Evolutionary conservation across 331 rosid genomes (phyloP), one percentile per base, ranked within the genome.

Genomic region (Erythrophleum ivorense): DNA sequence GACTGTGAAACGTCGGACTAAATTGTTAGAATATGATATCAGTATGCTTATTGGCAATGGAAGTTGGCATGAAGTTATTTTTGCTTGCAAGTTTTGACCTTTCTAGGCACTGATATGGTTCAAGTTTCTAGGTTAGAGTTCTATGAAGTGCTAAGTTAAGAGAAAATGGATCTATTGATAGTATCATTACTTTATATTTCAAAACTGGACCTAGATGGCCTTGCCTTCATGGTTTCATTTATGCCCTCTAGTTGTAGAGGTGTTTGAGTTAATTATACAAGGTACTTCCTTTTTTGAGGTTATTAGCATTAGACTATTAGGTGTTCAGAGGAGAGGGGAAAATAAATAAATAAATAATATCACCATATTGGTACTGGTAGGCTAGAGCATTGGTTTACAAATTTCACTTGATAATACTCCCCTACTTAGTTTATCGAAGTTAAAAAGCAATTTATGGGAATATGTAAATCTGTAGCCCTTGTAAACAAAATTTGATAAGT

Each of bases 41-140:
- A 69, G 60, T 59, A 55, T 74, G 29, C 78, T 74, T 40, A 46
- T 75, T 79, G 65, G 68, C 36, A 34, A 52, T 45, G 68, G 52
- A 79, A 63, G 50, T 78, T 60, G 63, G 81, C 18, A 21, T 65
- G 34, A 48, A 79, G 68, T 55, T 76, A 49, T 75, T 66, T 71
- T 19, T 55, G 31, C 31, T 19, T 5, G 5, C 41, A 38, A 55
- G 12, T 7, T 8, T 55, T 55, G 31, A 55, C 62, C 62, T 55
- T 24, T 67, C 38, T n/a, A 82, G 58, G 63, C 31, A 16, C 19
- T 55, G 77, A 70, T 19, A 18, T 3, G 57, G 40, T 70, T 55
- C 52, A 76, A 34, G 34, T 54, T 54, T 24, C 48, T 41, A 4
- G 3, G 66, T 3, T 34, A 16, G 52, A 8, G 31, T 73, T 73